Percentiles rank a stretch among this genome's conserved stretches.
These are phyloP conservation scores for Corchorus capsularis DNA, from an alignment of 345 rosid species.

Conservation along the genomic window DNA sequence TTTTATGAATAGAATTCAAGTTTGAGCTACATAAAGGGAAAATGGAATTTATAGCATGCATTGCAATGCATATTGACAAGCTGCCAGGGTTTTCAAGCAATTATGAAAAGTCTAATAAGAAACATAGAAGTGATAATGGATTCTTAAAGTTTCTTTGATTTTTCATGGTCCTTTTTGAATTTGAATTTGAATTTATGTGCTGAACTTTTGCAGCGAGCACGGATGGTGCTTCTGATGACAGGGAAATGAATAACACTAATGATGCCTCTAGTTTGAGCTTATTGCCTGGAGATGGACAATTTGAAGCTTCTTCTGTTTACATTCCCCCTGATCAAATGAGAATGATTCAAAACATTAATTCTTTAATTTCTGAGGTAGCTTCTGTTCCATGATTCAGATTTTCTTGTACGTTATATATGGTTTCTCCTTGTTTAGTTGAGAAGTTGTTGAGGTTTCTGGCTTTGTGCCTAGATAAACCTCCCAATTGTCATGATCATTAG, in stretches of 20 bases:
- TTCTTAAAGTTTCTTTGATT: neutral
- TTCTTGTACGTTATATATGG: neutral
- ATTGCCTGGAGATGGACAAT: constrained; percentile 46
- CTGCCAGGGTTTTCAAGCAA: neutral
- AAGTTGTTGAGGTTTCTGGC: constrained; percentile 2
- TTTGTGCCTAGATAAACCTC: constrained; percentile 12
- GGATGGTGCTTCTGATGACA: constrained; percentile 41
- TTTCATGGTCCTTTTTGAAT: constrained; percentile 12
- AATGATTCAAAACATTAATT: constrained; percentile 69
- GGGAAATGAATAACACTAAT: constrained; percentile 40
- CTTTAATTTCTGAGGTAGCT: constrained; percentile 73
- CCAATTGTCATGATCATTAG: constrained; percentile 11
- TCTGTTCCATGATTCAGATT: constrained; percentile 5
- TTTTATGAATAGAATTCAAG: neutral
- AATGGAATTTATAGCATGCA: neutral
- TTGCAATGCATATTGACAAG: neutral
- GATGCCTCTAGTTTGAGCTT: constrained; percentile 39
- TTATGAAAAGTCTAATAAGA: neutral
- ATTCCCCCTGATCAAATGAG: constrained; percentile 86
- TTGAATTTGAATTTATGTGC: constrained; percentile 10
- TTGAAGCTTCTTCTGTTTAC: constrained; percentile 56
- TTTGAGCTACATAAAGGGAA: neutral
- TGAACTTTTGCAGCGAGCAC: constrained; percentile 20
- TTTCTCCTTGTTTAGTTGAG: constrained; percentile 5
- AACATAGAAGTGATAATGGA: neutral